Evolutionary conservation across 768 basidiomycete species (phyloP).

Genomic region (Artomyces pyxidatus): DNA sequence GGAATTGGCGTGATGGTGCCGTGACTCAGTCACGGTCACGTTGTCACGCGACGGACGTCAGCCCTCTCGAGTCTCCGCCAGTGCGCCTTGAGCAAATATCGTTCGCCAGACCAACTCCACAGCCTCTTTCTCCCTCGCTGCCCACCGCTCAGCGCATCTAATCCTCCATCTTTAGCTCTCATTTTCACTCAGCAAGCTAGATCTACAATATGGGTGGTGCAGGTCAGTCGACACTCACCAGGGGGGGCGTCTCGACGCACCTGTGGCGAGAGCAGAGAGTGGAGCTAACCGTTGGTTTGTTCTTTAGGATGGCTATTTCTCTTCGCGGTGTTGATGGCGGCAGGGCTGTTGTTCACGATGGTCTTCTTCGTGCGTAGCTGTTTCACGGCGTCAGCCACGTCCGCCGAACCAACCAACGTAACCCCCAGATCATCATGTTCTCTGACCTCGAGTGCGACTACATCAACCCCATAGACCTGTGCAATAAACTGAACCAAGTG

Average conservation of each 20-base stretch:
- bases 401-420: neutral
- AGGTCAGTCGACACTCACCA: neutral
- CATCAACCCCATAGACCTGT: slow-evolving; percentile 99
- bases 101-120: neutral
- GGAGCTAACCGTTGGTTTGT: neutral
- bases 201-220: slow-evolving; percentile 18
- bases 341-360: slow-evolving; percentile 94
- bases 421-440: slow-evolving; percentile 96
- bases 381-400: neutral
- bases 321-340: slow-evolving; percentile 92
- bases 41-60: neutral
- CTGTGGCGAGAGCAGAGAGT: too few species aligned
- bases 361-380: slow-evolving; percentile 88
- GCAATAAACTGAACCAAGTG: slow-evolving; percentile 98
- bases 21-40: too few species aligned
- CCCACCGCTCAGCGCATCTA: neutral
- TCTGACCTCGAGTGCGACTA: slow-evolving; percentile 99
- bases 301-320: slow-evolving; percentile 91
- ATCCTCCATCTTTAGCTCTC: neutral
- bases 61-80: neutral
- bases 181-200: slow-evolving; percentile 3
- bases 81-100: neutral
- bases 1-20: too few species aligned
- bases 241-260: neutral
- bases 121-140: neutral